phyloP scores from a whole-genome alignment of 2,329 filamentous ascomycete species.

The Beauveria medogensis region DNA sequence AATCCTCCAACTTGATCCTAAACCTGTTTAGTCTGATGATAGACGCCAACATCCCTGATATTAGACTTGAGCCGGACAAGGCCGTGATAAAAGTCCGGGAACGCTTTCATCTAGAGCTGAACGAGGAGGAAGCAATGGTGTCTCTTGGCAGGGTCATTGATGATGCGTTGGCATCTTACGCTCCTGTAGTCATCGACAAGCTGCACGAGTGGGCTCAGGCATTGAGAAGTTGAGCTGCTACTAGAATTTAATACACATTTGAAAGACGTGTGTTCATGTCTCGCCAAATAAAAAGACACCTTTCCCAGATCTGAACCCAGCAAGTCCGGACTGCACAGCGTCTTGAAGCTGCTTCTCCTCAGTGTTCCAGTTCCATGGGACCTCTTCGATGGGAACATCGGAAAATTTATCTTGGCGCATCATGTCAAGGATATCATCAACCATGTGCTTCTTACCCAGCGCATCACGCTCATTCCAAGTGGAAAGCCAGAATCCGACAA shows the following conservation, averaged over 20 bases:
- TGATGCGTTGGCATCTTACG: conserved; percentile 80
- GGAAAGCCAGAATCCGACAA: conserved; percentile 92
- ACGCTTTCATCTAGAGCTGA: conserved; percentile 83
- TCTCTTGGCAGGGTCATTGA: conserved; percentile 86
- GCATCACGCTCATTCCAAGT: conserved; percentile 74
- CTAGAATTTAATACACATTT: not conserved
- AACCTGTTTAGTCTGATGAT: conserved; percentile 97
- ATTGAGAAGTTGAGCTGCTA: conserved; percentile 56
- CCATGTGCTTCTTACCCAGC: conserved; percentile 65
- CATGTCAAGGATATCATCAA: conserved; percentile 75
- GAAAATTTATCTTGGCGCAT: conserved; percentile 69
- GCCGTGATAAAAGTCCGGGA: conserved; percentile 93
- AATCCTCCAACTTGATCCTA: conserved; percentile 82
- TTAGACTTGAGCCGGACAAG: conserved; percentile 85
- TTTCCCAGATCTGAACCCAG: conserved; percentile 81
- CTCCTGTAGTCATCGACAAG: conserved; percentile 90
- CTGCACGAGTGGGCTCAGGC: conserved; percentile 91
- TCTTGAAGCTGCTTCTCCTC: conserved; percentile 58
- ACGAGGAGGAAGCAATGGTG: conserved; percentile 83
- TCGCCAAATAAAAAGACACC: conserved; percentile 76
- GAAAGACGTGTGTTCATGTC: conserved; percentile 23
- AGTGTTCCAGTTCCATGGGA: conserved; percentile 78
- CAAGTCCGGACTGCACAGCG: conserved; percentile 74
- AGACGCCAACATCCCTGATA: conserved; percentile 93
- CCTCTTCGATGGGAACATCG: conserved; percentile 73